Base-by-base conservation (phyloP, 768 basidiomycete species). In the Panaeolus papilionaceus region DNA sequence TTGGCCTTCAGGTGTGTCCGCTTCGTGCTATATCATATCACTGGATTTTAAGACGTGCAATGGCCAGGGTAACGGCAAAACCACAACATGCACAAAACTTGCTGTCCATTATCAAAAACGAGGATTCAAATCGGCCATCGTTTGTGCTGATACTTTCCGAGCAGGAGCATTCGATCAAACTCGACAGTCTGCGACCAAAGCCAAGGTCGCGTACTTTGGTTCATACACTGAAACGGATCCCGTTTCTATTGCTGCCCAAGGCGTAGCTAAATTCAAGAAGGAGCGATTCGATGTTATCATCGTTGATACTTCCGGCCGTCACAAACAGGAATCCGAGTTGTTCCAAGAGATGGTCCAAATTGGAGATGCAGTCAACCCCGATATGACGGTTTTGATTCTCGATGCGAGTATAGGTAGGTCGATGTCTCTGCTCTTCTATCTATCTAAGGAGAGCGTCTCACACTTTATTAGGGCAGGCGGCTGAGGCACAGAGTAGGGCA, bases 91-190 rank as follows among this genome's bases (percentile, higher is more conserved):
- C 79, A 99, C 98, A 10, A 99, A 99, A 75, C 90, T 99, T 45
- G 98, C 98, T 0, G 97, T 97, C 0, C 92, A 99, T 80, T 99
- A 98, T 77, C 96, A 97, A 77, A 93, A 94, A 75, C 91, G 96
- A 70, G 98, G 98, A 7, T 94, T 98, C 85, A 96, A 97, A 78
- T 93, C 96, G 12, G 94, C 92, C 68, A 96, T 99, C 64, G 97
- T 99, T 71, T 99, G 98, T 74, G 98, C 98, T 23, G 98, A 99
- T 79, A 99, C 98, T 0, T 99, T 99, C 84, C 93, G 98, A 81
- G 98, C 98, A 3, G 98, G 98, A 63, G 98, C 98, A 42, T 99
- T 99, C 79, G 98, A 99, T 80, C 98, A 99, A 78, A 95, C 98
- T 11, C 91, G 98, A 75, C 98, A 99, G 82, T 98, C 97, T 62